A percentile compares a stretch with the other conserved stretches of the same genome.
Evolutionary conservation across 23 red algal species (phyloP).

Genomic region (Gracilariopsis chorda): DNA sequence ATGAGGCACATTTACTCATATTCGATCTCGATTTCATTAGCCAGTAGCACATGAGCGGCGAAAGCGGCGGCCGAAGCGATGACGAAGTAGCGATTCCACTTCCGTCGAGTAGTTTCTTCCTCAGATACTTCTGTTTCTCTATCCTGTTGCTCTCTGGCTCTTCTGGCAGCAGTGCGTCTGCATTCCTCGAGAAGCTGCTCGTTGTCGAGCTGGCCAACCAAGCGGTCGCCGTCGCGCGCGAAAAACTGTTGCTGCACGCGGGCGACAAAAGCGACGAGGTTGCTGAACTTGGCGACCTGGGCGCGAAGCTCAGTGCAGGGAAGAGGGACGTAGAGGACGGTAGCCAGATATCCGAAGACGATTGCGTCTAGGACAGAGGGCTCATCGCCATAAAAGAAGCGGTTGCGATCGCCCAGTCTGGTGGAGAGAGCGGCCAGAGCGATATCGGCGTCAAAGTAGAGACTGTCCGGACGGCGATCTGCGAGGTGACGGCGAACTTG

Average conservation of each 20-base stretch:
- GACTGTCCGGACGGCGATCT: not conserved
- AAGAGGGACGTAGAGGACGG: constrained; percentile 65
- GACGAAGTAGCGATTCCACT: constrained; percentile 61
- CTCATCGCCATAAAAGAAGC: constrained; percentile 35
- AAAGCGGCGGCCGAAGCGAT: constrained; percentile 26
- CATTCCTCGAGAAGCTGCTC: constrained; percentile 21
- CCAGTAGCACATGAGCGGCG: constrained; percentile 53
- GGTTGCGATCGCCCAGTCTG: constrained; percentile 37
- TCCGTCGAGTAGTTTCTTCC: constrained; percentile 8
- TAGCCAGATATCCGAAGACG: constrained; percentile 61
- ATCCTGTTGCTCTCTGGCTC: not conserved
- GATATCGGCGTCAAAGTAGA: constrained; percentile 53
- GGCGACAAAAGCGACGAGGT: constrained; percentile 48
- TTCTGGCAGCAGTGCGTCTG: not conserved
- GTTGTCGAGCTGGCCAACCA: constrained; percentile 34
- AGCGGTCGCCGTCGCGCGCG: constrained; percentile 24
- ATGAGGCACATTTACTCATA: not conserved
- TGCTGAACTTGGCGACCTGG: constrained; percentile 18
- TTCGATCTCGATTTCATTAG: constrained; percentile 67
- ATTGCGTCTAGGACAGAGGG: constrained; percentile 63
- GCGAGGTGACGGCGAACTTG: not conserved
- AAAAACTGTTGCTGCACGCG: constrained; percentile 41
- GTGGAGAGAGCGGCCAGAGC: constrained; percentile 52
- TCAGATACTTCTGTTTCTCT: not conserved
- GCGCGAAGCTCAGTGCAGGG: constrained; percentile 36